phyloP scores from a whole-genome alignment of 2,329 filamentous ascomycete species.

The Pezicula radicicola region DNA sequence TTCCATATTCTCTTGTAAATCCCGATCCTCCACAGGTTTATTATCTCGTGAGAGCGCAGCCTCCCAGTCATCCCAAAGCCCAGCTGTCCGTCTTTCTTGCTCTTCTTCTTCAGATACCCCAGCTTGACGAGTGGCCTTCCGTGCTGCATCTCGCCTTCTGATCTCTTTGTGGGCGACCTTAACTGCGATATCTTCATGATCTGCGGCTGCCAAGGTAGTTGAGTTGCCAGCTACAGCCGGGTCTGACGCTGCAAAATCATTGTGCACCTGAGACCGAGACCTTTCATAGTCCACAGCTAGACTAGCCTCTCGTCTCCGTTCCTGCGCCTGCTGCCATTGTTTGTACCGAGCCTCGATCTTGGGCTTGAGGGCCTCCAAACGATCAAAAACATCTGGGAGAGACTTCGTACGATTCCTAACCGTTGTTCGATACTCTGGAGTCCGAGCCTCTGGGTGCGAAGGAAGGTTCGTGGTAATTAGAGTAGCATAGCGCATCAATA shows the following conservation, averaged over 20 bases:
- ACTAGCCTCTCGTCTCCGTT: slow-evolving; percentile 30
- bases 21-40: slow-evolving; percentile 31
- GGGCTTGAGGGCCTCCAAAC: slow-evolving; percentile 76
- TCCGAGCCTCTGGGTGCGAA: slow-evolving; percentile 71
- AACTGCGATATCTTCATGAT: slow-evolving; percentile 74
- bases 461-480: slow-evolving; percentile 76
- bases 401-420: slow-evolving; percentile 56
- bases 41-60: slow-evolving; percentile 34
- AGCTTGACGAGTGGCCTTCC: slow-evolving; percentile 54
- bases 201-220: slow-evolving; percentile 64
- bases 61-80: slow-evolving; percentile 52
- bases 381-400: slow-evolving; percentile 49
- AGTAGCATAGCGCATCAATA: slow-evolving; percentile 84
- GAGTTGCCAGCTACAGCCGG: slow-evolving; percentile 56
- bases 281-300: slow-evolving; percentile 5
- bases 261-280: slow-evolving; percentile 6
- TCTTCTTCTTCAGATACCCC: slow-evolving; percentile 57
- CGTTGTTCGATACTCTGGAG: slow-evolving; percentile 53
- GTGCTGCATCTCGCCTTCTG: slow-evolving; percentile 59
- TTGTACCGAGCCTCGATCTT: slow-evolving; percentile 69
- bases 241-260: slow-evolving; percentile 46
- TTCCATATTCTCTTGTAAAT: slow-evolving; percentile 49
- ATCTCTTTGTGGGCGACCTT: slow-evolving; percentile 73
- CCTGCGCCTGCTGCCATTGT: slow-evolving; percentile 57
- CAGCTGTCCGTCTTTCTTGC: slow-evolving; percentile 48